Percentiles rank a stretch among this genome's conserved stretches.
Conservation (phyloP, 345 rosid genomes). For the Hypericum androsaemum region DNA sequence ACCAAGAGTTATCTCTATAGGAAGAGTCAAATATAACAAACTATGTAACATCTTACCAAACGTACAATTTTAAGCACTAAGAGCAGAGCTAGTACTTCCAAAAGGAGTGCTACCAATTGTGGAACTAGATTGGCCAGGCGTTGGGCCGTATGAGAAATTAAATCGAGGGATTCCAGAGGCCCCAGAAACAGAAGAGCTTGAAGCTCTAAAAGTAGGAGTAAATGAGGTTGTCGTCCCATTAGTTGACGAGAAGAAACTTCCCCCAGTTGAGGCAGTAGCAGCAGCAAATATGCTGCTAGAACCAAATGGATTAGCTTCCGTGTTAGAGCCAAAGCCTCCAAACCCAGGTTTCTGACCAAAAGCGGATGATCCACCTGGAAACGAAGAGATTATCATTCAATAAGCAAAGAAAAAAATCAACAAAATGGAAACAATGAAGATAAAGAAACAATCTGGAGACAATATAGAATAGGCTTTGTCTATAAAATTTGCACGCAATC, state of each 20-base stretch:
- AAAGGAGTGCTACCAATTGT: constrained; percentile 71
- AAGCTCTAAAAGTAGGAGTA: constrained; percentile 16
- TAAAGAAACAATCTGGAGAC: constrained; percentile 45
- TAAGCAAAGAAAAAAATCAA: constrained; percentile 18
- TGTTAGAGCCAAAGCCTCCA: constrained; percentile 64
- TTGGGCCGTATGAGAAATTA: constrained; percentile 52
- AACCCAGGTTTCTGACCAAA: constrained; percentile 75
- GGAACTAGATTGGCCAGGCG: constrained; percentile 66
- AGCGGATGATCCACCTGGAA: constrained; percentile 38
- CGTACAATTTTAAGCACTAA: constrained; percentile 60
- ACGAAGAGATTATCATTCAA: too few species aligned
- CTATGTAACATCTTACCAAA: too few species aligned
- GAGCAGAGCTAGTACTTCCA: constrained; percentile 44
- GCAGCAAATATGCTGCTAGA: constrained; percentile 38
- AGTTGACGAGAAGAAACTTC: constrained; percentile 42
- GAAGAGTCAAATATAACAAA: too few species aligned
- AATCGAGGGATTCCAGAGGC: constrained; percentile 42
- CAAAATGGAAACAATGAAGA: background rate
- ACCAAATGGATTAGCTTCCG: constrained; percentile 56
- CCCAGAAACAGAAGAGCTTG: constrained; percentile 1
- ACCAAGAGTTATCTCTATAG: too few species aligned
- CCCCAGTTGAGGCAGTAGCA: constrained; percentile 40
- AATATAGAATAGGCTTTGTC: too few species aligned
- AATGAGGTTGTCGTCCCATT: too few species aligned
- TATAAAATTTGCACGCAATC: background rate